Base-by-base conservation (phyloP, 208 protist species). In the Trichomonas gallinae region DNA sequence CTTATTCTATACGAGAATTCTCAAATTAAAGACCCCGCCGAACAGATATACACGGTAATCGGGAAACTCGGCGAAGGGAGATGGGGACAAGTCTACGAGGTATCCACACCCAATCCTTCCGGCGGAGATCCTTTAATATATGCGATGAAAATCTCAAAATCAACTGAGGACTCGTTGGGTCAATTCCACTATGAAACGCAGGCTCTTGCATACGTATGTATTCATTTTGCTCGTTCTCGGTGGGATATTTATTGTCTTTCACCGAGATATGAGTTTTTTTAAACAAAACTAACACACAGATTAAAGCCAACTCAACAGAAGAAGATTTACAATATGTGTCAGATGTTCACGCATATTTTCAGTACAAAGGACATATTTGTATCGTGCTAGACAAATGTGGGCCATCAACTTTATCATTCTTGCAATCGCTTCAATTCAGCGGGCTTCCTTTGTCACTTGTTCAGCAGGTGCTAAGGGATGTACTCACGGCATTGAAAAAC, bases 91-190 rank as follows among this genome's bases (percentile, higher is more conserved):
- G 87, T 93, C n/a, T 93, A 93, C 44, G n/a, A 51, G 46, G 42
- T 42, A 2, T 42, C 45, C 44, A 44, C 40, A 8, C 0, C 38
- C 6, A 89, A 89, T 89, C 83, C 83, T 44, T 44, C 40, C 13
- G 17, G 44, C 1, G 40, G 83, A 48, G 26, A 48, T 34, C 23
- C 40, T 38, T 44, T 17, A 38, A 34, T 48, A 51, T 51, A 48
- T 51, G 87, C 87, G 26, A 51, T 93, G 6, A 93, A 93, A 93
- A 93, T 93, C 3, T 93, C 87, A 15, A 93, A 93, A 38, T 93
- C 87, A 8, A 93, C 87, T 38, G 3, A 21, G 9, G 87, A 93
- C 34, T 42, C 87, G 10, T 44, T 48, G 11, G 26, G 31, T 17
- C 23, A 42, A 31, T 93, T 93, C 38, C 87, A 58, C 36, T 93